Evolutionary conservation across 2,329 filamentous ascomycete genomes (phyloP).

Genomic region (Westerdykella sp.): DNA sequence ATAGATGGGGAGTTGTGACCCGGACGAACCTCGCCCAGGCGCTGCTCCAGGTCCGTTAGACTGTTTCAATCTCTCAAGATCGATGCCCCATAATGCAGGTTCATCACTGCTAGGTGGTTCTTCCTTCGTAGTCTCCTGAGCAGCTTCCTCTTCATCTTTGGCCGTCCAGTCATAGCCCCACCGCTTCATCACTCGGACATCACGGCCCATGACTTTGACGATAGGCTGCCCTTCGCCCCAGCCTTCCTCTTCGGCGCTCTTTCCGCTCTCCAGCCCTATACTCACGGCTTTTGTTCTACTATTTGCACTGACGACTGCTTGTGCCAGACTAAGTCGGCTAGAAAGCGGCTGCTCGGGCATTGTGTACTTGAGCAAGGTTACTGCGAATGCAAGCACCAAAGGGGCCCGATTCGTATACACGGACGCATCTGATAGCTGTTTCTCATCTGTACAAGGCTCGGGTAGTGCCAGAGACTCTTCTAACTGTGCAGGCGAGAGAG

Average conservation of each 20-base stretch:
- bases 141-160: slow-evolving; percentile 19
- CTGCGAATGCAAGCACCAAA: slow-evolving; percentile 72
- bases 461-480: slow-evolving; percentile 60
- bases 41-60: slow-evolving; percentile 32
- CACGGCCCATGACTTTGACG: slow-evolving; percentile 65
- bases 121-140: slow-evolving; percentile 11
- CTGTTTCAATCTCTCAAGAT: slow-evolving; percentile 51
- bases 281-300: slow-evolving; percentile 69
- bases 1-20: slow-evolving; percentile 61
- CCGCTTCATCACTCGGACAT: slow-evolving; percentile 69
- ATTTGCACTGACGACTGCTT: slow-evolving; percentile 78
- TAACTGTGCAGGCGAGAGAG: slow-evolving; percentile 48
- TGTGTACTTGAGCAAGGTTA: slow-evolving; percentile 67
- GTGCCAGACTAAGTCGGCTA: slow-evolving; percentile 74
- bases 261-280: slow-evolving; percentile 62
- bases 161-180: slow-evolving; percentile 60
- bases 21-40: slow-evolving; percentile 8
- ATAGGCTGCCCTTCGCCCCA: slow-evolving; percentile 71
- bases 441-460: slow-evolving; percentile 49
- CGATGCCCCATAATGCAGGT: slow-evolving; percentile 53
- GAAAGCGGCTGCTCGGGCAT: slow-evolving; percentile 82
- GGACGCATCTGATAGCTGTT: slow-evolving; percentile 51
- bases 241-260: slow-evolving; percentile 61
- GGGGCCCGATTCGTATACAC: slow-evolving; percentile 76
- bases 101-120: slow-evolving; percentile 22